These are phyloP conservation scores for Calycina marina DNA, from an alignment of 2,329 filamentous ascomycete species.

Conservation along the genomic window DNA sequence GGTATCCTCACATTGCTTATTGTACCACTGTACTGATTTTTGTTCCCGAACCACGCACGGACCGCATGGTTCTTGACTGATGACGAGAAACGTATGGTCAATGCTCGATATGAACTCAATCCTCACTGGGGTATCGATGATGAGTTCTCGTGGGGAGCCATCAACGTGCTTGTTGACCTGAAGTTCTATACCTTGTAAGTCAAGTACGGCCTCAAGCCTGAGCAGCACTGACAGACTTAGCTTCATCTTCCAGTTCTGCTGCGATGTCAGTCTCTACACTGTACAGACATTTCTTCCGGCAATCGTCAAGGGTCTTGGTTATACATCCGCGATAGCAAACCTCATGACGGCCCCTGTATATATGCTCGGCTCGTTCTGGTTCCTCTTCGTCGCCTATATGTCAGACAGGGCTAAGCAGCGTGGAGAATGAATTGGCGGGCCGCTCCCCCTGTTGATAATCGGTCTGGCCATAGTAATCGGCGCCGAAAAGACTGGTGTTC, in stretches of 20 bases:
- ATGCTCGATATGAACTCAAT: conserved; percentile 22
- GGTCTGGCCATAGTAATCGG: conserved; percentile 34
- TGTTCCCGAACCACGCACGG: conserved; percentile 30
- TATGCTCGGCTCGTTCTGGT: conserved; percentile 31
- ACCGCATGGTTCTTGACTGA: conserved; percentile 33
- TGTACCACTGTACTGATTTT: conserved; percentile 21
- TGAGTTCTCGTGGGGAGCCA: conserved; percentile 33
- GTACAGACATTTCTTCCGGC: conserved; percentile 43
- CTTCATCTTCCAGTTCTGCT: not conserved
- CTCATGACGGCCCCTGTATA: conserved; percentile 43
- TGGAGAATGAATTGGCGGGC: conserved; percentile 22
- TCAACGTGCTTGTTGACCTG: conserved; percentile 31
- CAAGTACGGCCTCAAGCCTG: not conserved
- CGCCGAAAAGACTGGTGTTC: conserved; percentile 28
- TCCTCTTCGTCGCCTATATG: conserved; percentile 29
- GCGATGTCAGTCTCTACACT: conserved; percentile 27
- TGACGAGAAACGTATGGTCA: conserved; percentile 36
- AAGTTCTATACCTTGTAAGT: conserved; percentile 30
- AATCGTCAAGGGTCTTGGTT: conserved; percentile 38
- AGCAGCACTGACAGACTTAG: not conserved
- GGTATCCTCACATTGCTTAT: conserved; percentile 13
- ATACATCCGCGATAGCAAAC: conserved; percentile 34
- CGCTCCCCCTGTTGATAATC: conserved; percentile 30
- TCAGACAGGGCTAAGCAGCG: conserved; percentile 27
- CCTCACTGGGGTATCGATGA: not conserved